phyloP scores from a whole-genome alignment of 2,329 filamentous ascomycete genomes.

The Macroventuria anomochaeta region DNA sequence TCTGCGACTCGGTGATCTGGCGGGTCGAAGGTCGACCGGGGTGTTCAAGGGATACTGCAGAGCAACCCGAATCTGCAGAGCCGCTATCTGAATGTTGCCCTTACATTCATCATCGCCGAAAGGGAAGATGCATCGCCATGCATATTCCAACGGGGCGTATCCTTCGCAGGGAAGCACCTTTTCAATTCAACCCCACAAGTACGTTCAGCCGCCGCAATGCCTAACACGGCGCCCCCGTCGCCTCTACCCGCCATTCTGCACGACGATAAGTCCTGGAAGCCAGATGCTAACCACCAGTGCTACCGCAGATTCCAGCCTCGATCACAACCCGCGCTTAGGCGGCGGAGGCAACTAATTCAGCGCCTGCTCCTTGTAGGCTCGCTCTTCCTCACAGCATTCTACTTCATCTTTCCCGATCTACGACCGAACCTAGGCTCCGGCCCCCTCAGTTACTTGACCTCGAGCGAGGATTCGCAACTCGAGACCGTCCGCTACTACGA shows the following conservation, averaged over 20 bases:
- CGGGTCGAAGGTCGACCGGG: constrained; percentile 45
- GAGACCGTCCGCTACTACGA: constrained; percentile 98
- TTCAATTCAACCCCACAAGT: constrained; percentile 90
- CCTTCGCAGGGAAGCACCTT: constrained; percentile 73
- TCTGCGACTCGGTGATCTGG: constrained; percentile 36
- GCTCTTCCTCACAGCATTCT: constrained; percentile 65
- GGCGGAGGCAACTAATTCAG: constrained; percentile 74
- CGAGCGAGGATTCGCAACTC: constrained; percentile 74
- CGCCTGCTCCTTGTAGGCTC: constrained; percentile 67
- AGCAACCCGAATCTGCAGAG: constrained; percentile 33
- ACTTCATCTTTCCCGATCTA: constrained; percentile 79
- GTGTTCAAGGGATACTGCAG: constrained; percentile 45
- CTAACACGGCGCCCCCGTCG: constrained; percentile 26
- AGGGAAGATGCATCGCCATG: constrained; percentile 86
- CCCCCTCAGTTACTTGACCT: constrained; percentile 72
- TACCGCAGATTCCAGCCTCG: constrained; percentile 80
- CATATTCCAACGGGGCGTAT: constrained; percentile 82
- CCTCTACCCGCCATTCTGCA: constrained; percentile 28
- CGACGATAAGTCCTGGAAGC: constrained; percentile 24
- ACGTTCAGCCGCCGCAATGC: constrained; percentile 49
- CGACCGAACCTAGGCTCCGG: constrained; percentile 66
- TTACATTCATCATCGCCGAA: constrained; percentile 62
- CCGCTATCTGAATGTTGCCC: constrained; percentile 62
- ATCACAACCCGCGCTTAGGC: constrained; percentile 73
- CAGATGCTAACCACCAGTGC: constrained; percentile 42